Base-by-base conservation (phyloP, 768 basidiomycete genomes). In the Podaxis sp. region DNA sequence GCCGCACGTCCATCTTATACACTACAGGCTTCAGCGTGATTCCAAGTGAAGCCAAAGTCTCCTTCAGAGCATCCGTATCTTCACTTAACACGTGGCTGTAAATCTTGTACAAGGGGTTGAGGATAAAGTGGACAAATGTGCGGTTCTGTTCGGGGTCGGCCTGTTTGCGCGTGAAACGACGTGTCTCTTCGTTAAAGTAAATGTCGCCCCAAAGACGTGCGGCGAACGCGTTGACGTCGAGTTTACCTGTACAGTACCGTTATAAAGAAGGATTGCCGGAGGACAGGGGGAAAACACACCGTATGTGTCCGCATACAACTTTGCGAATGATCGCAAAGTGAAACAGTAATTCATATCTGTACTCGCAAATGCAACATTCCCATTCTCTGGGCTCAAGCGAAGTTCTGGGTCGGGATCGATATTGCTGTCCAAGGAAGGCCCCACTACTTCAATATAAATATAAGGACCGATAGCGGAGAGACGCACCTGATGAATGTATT, bases 1-100 rank as follows among this genome's bases (percentile, higher is more conserved):
- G 97, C 60, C 96, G 80, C 4, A 95, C 95, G 72, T 99, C 97
- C 94, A 99, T 98, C 80, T 98, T 99, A 83, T 90, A 99, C 85
- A 93, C 90, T 36, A 95, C 82, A 0, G 95, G 90, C 76, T 96
- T 97, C 67, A 99, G 79, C 44, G 85, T 80, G 70, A 99, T 99
- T 2, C 87, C 87, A 38, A 99, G 82, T 9, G 82, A 79, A 9
- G 77, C 78, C 52, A 99, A 79, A 3, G 96, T 99, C 63, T 80
- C 82, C 72, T 88, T 90, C 39, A 99, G 84, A 36, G 83, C 82
- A n/a, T 93, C 95, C 0, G 92, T 90, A 68, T 99, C 95, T 75
- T 96, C 92, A 70, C 95, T 95, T 46, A 99, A 79, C 3, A 98
- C 96, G 72, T 95, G 84, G 64, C 92, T 93, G 76, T 99, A 99